These are phyloP conservation scores for Rhodotorula sp. DNA, from an alignment of 1,284 basidiomycete genomes.

Conservation along the genomic window DNA sequence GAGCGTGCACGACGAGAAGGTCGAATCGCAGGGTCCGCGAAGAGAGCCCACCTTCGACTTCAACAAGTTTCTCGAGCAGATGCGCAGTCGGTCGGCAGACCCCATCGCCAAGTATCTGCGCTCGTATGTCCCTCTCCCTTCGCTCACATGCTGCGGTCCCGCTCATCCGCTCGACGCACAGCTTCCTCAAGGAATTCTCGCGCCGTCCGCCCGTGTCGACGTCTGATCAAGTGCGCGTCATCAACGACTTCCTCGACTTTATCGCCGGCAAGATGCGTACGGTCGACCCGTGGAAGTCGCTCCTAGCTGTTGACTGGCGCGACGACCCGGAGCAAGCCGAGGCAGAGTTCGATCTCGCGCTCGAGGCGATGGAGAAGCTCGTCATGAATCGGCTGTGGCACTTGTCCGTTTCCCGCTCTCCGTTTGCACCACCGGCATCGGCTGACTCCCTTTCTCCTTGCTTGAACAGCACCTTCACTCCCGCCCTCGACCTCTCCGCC, in stretches of 20 bases:
- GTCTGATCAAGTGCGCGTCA: constrained; percentile 86
- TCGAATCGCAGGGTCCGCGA: constrained; percentile 6
- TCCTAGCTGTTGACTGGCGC: constrained; percentile 15
- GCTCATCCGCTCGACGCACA: constrained; percentile 47
- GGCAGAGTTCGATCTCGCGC: constrained; percentile 89
- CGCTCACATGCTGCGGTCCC: background rate
- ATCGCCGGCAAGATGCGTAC: constrained; percentile 83
- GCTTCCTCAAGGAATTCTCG: constrained; percentile 85
- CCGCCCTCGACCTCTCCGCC: constrained; percentile 63
- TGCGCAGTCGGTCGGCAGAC: constrained; percentile 78
- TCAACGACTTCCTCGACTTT: constrained; percentile 90
- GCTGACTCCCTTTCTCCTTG: background rate
- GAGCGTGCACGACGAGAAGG: constrained; percentile 3
- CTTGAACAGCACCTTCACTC: constrained; percentile 75
- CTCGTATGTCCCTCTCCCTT: constrained; percentile 61
- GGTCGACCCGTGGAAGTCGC: constrained; percentile 57
- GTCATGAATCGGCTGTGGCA: constrained; percentile 97
- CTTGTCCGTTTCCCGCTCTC: constrained; percentile 34
- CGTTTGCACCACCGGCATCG: background rate
- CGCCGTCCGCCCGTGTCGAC: constrained; percentile 79
- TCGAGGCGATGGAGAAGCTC: constrained; percentile 99
- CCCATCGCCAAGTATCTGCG: constrained; percentile 86
- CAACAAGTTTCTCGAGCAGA: constrained; percentile 84
- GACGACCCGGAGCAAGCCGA: constrained; percentile 54
- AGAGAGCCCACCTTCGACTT: constrained; percentile 65